phyloP scores from a whole-genome alignment of 164 flowering plant species.

The Berberis thunbergii region DNA sequence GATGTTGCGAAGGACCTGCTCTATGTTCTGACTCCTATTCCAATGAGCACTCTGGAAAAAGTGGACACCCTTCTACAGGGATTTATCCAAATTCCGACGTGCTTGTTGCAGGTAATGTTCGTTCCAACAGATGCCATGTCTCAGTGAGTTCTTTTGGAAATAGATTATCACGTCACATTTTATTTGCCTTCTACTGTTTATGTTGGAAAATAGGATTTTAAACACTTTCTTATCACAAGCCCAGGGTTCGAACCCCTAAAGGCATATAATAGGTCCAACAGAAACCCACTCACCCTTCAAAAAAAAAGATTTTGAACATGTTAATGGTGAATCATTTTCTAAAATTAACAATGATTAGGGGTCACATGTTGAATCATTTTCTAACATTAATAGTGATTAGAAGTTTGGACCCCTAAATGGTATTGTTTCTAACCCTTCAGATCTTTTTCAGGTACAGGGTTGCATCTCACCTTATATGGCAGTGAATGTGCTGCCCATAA shows the following conservation, averaged over 20 bases:
- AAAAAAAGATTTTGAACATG: not conserved
- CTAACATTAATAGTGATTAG: not conserved
- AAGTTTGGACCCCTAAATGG: not conserved
- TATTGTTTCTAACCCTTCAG: not conserved
- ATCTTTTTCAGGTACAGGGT: conserved; percentile 47
- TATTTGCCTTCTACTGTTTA: not conserved
- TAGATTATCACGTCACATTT: not conserved
- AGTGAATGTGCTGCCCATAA: conserved; percentile 36
- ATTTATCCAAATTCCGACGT: conserved; percentile 59
- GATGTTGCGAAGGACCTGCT: conserved; percentile 46
- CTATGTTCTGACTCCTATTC: conserved; percentile 84
- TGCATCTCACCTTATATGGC: conserved; percentile 68
- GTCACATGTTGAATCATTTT: too few relatives aligned
- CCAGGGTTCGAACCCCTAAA: too few relatives aligned
- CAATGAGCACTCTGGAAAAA: conserved; percentile 44
- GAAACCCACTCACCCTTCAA: too few relatives aligned
- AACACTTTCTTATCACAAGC: too few relatives aligned
- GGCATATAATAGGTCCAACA: too few relatives aligned
- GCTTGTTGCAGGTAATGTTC: conserved; percentile 70
- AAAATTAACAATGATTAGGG: too few relatives aligned
- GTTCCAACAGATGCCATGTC: not conserved
- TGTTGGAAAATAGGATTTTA: too few relatives aligned
- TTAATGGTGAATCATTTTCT: not conserved
- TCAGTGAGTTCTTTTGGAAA: not conserved
- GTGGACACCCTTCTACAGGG: conserved; percentile 84